Evolutionary conservation across 352 stramenopile genomes (phyloP), one percentile per base, ranked within the genome.

Genomic region (Phytophthora pseudosyringae): DNA sequence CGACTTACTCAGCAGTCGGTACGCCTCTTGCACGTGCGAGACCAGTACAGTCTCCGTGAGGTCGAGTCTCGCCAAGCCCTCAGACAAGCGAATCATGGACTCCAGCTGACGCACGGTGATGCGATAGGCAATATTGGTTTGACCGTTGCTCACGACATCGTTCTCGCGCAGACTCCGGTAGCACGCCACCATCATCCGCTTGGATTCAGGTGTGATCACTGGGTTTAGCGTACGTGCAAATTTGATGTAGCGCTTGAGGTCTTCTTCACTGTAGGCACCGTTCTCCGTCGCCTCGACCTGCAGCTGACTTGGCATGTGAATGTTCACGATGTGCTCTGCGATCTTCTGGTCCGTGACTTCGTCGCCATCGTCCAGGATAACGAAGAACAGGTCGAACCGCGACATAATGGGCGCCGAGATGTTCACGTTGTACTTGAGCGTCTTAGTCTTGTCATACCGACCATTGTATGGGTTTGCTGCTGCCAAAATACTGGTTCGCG

Each of bases 311-410:
- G 77, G 85, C 64, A 73, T 94, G 78, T 99, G 97, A 8, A 99
- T 89, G 46, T 98, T 95, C 5, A 99, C 86, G 65, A 99, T 99
- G 73, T 99, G 98, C 50, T 97, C 79, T 9, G 97, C 97, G 55
- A 99, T 98, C 44, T 89, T 91, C 16, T 86, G 82, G 81, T 99
- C 98, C 2, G 89, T 88, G 5, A 85, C 75, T 49, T 98, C 95
- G 59, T 99, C 96, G 58, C 96, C 98, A 65, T 99, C 97, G 78
- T 99, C 98, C n/a, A 99, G 61, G 41, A 95, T 90, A 33, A 99
- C 95, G 83, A 99, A 99, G 64, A 99, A 99, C 32, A 99, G 76
- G 78, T 99, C 98, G 70, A 99, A 99, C 50, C 98, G 93, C 70
- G 91, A 98, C 81, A 99, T 97, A 77, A 99, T 99, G 5, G 98